Evolutionary conservation across 192 early-diverging fungal species (phyloP).

Genomic region (Irineochytrium annulatum): DNA sequence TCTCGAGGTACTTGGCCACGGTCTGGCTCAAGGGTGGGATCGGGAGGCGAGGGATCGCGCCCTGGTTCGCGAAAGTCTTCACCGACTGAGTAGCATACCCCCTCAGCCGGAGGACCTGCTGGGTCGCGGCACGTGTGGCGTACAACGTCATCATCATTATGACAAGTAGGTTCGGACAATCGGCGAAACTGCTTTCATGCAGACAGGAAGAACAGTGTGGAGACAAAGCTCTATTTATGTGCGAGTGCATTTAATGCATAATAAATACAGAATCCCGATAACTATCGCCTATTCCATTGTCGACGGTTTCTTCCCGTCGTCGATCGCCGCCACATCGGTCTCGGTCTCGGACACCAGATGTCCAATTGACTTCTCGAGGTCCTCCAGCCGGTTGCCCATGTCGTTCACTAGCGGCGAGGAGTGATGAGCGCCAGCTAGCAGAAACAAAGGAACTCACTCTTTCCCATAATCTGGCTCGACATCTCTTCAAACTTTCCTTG

Average conservation of each 20-base stretch:
- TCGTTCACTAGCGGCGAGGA: constrained; percentile 24
- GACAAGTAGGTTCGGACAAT: too few species aligned
- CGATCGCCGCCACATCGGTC: neutral
- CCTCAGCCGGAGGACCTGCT: too few species aligned
- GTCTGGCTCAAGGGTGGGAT: constrained; percentile 79
- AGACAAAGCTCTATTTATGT: too few species aligned
- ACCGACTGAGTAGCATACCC: too few species aligned
- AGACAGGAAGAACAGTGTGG: too few species aligned
- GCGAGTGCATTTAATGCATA: too few species aligned
- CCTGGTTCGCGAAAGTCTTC: neutral
- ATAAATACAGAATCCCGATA: too few species aligned
- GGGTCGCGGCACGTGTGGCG: too few species aligned
- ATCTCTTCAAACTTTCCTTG: constrained; percentile 32
- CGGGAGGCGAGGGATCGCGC: constrained; percentile 71
- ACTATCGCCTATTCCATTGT: too few species aligned
- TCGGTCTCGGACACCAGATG: constrained; percentile 21
- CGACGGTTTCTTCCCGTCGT: too few species aligned
- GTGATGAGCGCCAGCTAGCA: neutral
- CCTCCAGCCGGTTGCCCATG: constrained; percentile 27
- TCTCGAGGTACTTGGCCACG: constrained; percentile 71
- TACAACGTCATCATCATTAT: too few species aligned
- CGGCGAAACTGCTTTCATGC: too few species aligned
- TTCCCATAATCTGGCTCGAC: constrained; percentile 26
- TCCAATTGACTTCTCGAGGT: constrained; percentile 26
- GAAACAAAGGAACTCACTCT: constrained; percentile 14